Evolutionary conservation across 305 asterid species (phyloP).

Genomic region (Rubia occidens): DNA sequence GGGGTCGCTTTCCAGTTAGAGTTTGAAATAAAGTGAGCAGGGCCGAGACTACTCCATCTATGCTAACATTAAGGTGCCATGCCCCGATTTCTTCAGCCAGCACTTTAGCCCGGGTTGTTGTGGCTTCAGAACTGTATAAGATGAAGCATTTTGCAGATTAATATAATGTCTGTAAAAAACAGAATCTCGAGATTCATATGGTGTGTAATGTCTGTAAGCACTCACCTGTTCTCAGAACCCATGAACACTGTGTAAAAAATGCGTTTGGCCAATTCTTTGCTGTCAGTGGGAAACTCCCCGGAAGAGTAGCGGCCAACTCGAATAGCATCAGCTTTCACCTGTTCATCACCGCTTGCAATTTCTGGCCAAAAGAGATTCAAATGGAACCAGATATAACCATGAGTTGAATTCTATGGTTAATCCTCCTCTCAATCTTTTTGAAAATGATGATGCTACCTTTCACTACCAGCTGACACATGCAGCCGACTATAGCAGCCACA

Average conservation of each 20-base stretch:
- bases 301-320: conserved; percentile 75
- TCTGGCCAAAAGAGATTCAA: conserved; percentile 37
- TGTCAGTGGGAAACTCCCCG: conserved; percentile 74
- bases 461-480: conserved; percentile 90
- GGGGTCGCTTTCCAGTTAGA: conserved; percentile 81
- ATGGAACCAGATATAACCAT: not conserved
- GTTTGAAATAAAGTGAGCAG: conserved; percentile 73
- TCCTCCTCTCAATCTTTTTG: not conserved
- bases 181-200: not conserved
- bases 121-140: conserved; percentile 68
- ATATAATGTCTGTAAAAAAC: conserved; percentile 5
- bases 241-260: conserved; percentile 81
- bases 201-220: not conserved
- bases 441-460: conserved; percentile 36
- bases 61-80: conserved; percentile 88
- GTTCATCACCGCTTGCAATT: conserved; percentile 69
- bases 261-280: conserved; percentile 83
- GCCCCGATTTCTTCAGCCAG: conserved; percentile 93
- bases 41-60: conserved; percentile 78
- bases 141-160: conserved; percentile 17
- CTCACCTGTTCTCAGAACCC: conserved; percentile 94
- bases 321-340: conserved; percentile 82
- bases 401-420: not conserved
- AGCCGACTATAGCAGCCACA: conserved; percentile 90
- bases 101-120: conserved; percentile 74